These are phyloP conservation scores for Leccinum arenicola DNA, from an alignment of 768 basidiomycete species.

Conservation along the genomic window DNA sequence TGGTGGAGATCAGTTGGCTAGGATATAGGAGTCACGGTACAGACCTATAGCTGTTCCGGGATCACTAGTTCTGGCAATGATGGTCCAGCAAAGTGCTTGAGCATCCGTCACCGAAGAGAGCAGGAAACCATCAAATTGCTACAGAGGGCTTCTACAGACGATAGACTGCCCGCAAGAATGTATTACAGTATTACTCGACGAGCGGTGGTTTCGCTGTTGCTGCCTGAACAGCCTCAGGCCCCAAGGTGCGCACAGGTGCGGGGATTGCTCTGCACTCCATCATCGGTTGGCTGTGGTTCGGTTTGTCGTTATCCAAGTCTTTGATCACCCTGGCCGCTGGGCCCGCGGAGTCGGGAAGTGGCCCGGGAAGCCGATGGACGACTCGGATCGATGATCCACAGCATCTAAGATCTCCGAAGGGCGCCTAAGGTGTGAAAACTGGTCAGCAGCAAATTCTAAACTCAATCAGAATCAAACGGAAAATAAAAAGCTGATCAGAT, in stretches of 20 bases:
- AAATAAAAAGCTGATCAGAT: background rate
- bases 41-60: background rate
- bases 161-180: background rate
- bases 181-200: background rate
- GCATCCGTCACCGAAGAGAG: background rate
- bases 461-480: background rate
- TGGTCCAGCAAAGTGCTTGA: background rate
- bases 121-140: background rate
- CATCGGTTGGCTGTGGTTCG: background rate
- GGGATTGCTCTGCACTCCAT: background rate
- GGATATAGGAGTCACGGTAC: background rate
- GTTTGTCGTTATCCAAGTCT: background rate
- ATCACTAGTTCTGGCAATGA: background rate
- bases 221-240: background rate
- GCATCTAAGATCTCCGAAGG: background rate
- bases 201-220: background rate
- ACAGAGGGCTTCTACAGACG: background rate
- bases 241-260: too few species aligned
- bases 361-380: background rate
- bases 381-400: background rate
- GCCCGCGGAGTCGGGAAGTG: too few species aligned
- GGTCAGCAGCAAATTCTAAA: background rate
- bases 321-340: constrained; percentile 1
- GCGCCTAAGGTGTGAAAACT: background rate
- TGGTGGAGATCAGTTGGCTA: background rate